These are phyloP conservation scores for Atalantia buxifolia DNA, from an alignment of 345 rosid species.

Conservation along the genomic window DNA sequence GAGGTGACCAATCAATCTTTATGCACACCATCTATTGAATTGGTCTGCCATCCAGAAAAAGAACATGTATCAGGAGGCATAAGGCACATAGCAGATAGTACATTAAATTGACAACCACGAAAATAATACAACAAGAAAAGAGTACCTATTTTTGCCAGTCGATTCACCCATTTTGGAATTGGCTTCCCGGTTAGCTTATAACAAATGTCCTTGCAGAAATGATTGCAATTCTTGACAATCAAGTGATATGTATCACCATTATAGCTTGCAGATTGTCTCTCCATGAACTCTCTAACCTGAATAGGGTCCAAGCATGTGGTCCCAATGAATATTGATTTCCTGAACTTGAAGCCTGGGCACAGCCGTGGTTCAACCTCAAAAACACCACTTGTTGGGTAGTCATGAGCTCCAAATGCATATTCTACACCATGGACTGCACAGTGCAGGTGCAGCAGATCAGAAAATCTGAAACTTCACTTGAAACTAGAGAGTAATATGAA, in stretches of 20 bases:
- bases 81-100: not conserved
- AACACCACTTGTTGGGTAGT: conserved; percentile 78
- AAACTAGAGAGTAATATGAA: not conserved
- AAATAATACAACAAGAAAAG: not conserved
- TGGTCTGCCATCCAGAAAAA: not conserved
- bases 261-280: conserved; percentile 63
- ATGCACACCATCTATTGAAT: conserved; percentile 6
- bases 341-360: conserved; percentile 95
- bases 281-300: conserved; percentile 90
- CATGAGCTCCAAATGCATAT: conserved; percentile 98
- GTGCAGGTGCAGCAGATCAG: conserved; percentile 6
- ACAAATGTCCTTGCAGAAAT: conserved; percentile 79
- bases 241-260: conserved; percentile 86
- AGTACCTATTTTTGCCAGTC: conserved; percentile 84
- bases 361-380: conserved; percentile 92
- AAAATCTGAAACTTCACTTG: not conserved
- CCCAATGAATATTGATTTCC: conserved; percentile 84
- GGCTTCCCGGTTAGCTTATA: conserved; percentile 67
- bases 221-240: conserved; percentile 92
- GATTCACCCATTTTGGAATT: conserved; percentile 93
- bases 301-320: conserved; percentile 76
- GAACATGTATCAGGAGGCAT: not conserved
- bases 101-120: not conserved
- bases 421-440: conserved; percentile 86
- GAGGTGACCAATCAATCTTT: conserved; percentile 12